phyloP scores from a whole-genome alignment of 352 stramenopile species.

The Pythium rishiriense region DNA sequence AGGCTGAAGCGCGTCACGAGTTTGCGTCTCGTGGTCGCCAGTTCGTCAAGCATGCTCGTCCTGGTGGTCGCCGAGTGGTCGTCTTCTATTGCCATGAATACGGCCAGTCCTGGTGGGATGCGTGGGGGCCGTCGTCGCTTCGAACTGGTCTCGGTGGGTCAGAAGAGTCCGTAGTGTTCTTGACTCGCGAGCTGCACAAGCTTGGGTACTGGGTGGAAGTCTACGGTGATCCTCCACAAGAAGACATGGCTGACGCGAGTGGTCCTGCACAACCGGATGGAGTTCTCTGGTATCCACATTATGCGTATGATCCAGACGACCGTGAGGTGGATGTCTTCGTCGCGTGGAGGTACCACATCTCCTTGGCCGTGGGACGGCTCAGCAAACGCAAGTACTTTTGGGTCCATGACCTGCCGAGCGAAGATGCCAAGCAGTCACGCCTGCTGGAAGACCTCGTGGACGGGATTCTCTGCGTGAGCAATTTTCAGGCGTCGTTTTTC shows the following conservation, averaged over 20 bases:
- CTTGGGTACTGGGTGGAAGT: slow-evolving; percentile 89
- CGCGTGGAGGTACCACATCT: slow-evolving; percentile 90
- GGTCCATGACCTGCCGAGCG: slow-evolving; percentile 76
- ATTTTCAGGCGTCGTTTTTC: slow-evolving; percentile 72
- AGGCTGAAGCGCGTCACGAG: slow-evolving; percentile 34
- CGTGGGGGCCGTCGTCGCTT: slow-evolving; percentile 85
- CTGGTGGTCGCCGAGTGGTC: slow-evolving; percentile 40
- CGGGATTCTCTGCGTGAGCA: slow-evolving; percentile 80
- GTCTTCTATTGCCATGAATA: slow-evolving; percentile 93
- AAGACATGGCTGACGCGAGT: slow-evolving; percentile 37
- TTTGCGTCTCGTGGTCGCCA: slow-evolving; percentile 30
- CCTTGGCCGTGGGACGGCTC: slow-evolving; percentile 47
- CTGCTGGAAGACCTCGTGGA: slow-evolving; percentile 42
- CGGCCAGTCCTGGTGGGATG: slow-evolving; percentile 85
- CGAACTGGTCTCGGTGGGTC: slow-evolving; percentile 79
- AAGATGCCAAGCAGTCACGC: slow-evolving; percentile 37
- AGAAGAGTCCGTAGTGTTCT: slow-evolving; percentile 91
- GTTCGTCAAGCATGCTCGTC: slow-evolving; percentile 36
- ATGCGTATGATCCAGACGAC: slow-evolving; percentile 65
- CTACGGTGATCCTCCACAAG: slow-evolving; percentile 63
- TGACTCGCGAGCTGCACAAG: slow-evolving; percentile 70
- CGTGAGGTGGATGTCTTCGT: slow-evolving; percentile 83
- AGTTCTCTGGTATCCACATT: slow-evolving; percentile 77
- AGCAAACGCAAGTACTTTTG: slow-evolving; percentile 63
- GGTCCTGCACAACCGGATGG: slow-evolving; percentile 17